Base-by-base conservation (phyloP, 1,284 basidiomycete species). In the Papiliotrema terrestris region DNA sequence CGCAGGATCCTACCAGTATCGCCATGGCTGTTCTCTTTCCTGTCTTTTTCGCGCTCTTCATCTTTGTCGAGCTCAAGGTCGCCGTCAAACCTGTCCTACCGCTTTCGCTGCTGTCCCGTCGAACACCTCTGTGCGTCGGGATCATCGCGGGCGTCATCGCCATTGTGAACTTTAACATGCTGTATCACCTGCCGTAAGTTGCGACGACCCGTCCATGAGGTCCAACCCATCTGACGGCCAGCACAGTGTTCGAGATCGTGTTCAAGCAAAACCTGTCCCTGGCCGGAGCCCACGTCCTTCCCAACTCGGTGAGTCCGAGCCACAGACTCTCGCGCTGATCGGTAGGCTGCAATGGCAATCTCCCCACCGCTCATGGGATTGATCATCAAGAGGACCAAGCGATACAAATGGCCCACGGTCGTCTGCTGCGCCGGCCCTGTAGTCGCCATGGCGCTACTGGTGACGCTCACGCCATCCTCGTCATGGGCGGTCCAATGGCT, bases 131-230 rank as follows among this genome's bases (percentile, higher is more conserved):
- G 8, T 68, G 62, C 25, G 60, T 65, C 3, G 64, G 66, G 14
- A 58, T 66, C 52, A 68, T 68, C 19, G 52, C 62, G 0, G 55
- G 52, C 8, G 38, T 62, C 9, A 62, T 68, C 17, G 66, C 66
- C 8, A 59, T 66, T 8, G 66, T 66, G 35, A 68, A 66, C 55
- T 66, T 66, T 52, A 68, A 68, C 54, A 66, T 66, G 66, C 46
- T 62, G n/a, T 68, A 66, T 47, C 64, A 66, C 41, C 56, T 68
- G 2, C 62, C 64, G 58, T 64, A 36, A 51, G 60, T 51, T 8
- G 14, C 42, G 11, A 2, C 4, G 15, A 15, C 22, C 3, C 5
- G 20, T 46, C 6, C 17, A 17, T 17, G 39, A 22, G 2, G 37
- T 14, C 5, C 9, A 14, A 25, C 22, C 25, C 9, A 15, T 15